A percentile compares a stretch with the other conserved stretches of the same genome.
Conservation (phyloP, 768 basidiomycete genomes). For the Agaricus subrufescens region DNA sequence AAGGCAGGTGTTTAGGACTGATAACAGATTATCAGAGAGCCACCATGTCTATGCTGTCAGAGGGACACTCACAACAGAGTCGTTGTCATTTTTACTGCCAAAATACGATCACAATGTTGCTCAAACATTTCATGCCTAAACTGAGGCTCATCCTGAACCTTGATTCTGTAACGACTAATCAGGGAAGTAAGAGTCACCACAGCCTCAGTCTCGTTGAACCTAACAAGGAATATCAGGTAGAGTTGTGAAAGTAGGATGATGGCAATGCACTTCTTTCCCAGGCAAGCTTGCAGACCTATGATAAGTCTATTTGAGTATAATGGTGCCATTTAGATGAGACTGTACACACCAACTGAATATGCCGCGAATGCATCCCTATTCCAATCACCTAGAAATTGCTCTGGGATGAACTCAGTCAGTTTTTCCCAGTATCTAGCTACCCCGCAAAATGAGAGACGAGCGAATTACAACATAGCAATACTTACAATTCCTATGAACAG, state of each 20-base stretch:
- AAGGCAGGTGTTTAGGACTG: conserved; percentile 23
- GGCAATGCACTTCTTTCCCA: conserved; percentile 35
- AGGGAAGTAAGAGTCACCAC: conserved; percentile 48
- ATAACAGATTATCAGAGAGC: neutral
- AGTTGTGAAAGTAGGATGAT: no score
- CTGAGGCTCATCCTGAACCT: conserved; percentile 45
- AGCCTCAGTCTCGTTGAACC: conserved; percentile 48
- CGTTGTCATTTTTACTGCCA: conserved; percentile 29
- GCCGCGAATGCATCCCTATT: conserved; percentile 14
- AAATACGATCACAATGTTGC: conserved; percentile 36
- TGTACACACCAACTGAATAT: conserved; percentile 13
- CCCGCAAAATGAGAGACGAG: neutral
- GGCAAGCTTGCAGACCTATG: conserved; percentile 36
- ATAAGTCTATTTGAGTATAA: neutral
- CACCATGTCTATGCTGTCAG: neutral
- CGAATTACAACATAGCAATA: neutral
- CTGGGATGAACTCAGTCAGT: conserved; percentile 36
- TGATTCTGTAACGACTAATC: conserved; percentile 39
- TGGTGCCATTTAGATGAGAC: neutral
- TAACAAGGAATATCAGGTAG: conserved; percentile 12
- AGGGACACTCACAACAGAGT: conserved; percentile 39
- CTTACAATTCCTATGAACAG: conserved; percentile 4
- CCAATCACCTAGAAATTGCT: conserved; percentile 15
- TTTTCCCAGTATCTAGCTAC: conserved; percentile 54
- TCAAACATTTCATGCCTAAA: conserved; percentile 43